These are phyloP conservation scores for Zygotorulaspora florentina DNA, from an alignment of 805 yeast species.

Conservation along the genomic window DNA sequence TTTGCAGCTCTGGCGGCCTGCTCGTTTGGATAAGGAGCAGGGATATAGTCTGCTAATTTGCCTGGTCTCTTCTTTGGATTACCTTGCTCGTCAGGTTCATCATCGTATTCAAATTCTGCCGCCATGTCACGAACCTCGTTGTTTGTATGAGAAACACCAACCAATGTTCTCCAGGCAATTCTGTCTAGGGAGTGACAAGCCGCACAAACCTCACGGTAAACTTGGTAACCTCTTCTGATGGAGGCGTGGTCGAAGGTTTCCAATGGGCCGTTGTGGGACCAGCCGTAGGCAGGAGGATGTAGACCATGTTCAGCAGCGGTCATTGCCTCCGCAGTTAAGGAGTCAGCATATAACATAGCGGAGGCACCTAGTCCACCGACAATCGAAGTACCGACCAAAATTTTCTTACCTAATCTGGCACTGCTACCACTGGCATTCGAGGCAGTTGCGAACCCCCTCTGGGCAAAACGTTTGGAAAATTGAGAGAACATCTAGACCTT, in stretches of 20 bases:
- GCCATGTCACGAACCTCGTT: slow-evolving; percentile 89
- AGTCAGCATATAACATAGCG: slow-evolving; percentile 75
- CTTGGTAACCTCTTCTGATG: slow-evolving; percentile 98
- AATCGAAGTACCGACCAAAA: slow-evolving; percentile 52
- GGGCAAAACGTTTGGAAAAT: slow-evolving; percentile 10
- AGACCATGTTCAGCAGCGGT: slow-evolving; percentile 99
- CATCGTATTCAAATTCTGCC: slow-evolving; percentile 96
- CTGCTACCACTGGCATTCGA: slow-evolving; percentile 2
- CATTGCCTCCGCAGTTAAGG: slow-evolving; percentile 89
- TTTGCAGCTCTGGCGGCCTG: slow-evolving; percentile 99
- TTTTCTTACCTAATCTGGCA: slow-evolving; percentile 29
- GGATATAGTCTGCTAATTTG: slow-evolving; percentile 91
- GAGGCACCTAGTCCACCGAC: slow-evolving; percentile 81
- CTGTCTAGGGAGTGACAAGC: slow-evolving; percentile 97
- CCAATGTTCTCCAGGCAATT: slow-evolving; percentile 97
- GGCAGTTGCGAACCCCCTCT: slow-evolving; percentile 10
- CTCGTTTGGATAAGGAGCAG: slow-evolving; percentile 94
- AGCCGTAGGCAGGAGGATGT: slow-evolving; percentile 87
- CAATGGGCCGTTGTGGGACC: slow-evolving; percentile 94
- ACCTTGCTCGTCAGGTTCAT: slow-evolving; percentile 98
- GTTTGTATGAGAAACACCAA: slow-evolving; percentile 92
- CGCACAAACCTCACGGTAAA: slow-evolving; percentile 97
- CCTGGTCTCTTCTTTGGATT: slow-evolving; percentile 97
- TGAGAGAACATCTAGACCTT: slow-evolving; percentile 8
- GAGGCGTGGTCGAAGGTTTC: slow-evolving; percentile 90